Evolutionary conservation across 2,329 filamentous ascomycete species (phyloP).

Genomic region (Emergomyces pasteurianus): DNA sequence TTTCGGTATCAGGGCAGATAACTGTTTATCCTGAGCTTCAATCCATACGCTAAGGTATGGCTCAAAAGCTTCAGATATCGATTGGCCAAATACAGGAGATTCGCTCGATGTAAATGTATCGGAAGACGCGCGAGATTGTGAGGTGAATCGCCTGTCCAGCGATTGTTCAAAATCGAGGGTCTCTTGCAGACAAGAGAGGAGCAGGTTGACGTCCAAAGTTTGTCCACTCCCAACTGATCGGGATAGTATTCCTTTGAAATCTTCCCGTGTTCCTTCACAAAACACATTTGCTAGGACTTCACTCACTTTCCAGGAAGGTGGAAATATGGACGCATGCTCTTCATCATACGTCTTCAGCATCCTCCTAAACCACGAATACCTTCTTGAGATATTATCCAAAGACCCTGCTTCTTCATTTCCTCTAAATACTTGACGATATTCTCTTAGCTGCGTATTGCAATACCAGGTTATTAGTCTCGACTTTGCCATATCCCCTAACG

Average conservation of each 20-base stretch:
- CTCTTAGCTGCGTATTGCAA: conserved; percentile 88
- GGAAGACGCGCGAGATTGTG: conserved; percentile 60
- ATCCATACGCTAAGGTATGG: conserved; percentile 96
- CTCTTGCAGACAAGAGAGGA: conserved; percentile 83
- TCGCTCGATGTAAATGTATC: conserved; percentile 79
- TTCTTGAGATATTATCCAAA: conserved; percentile 86
- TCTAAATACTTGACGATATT: conserved; percentile 90
- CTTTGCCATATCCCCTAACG: conserved; percentile 76
- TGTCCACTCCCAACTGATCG: conserved; percentile 71
- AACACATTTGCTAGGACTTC: conserved; percentile 85
- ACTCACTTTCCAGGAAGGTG: conserved; percentile 74
- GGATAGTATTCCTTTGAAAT: conserved; percentile 87
- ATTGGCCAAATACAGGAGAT: conserved; percentile 67
- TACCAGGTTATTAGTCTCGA: conserved; percentile 86
- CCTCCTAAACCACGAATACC: conserved; percentile 93
- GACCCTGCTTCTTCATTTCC: conserved; percentile 95
- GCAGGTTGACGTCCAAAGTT: conserved; percentile 76
- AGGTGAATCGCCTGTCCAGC: conserved; percentile 71
- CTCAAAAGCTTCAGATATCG: conserved; percentile 93
- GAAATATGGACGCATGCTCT: conserved; percentile 82
- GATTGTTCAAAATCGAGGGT: conserved; percentile 94
- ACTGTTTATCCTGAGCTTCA: conserved; percentile 82
- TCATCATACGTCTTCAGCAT: conserved; percentile 94
- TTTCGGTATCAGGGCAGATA: conserved; percentile 71
- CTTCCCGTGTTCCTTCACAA: conserved; percentile 88